Base-by-base conservation (phyloP, 1,284 basidiomycete species). In the Mycosarcoma mackinlayi region DNA sequence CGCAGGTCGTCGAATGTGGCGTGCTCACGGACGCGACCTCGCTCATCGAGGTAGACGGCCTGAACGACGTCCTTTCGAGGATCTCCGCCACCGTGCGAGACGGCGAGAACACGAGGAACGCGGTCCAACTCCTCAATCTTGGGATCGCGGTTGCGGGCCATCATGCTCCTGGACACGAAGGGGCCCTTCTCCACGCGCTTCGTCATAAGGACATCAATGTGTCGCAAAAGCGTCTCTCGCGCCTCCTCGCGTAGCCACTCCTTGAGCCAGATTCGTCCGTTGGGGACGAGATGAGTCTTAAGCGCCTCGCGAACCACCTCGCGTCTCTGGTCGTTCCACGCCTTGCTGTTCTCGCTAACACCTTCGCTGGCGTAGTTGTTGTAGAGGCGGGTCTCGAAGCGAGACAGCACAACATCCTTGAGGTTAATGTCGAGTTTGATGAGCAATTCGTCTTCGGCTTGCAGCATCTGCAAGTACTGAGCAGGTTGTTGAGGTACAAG, bases 81-180 rank as follows among this genome's bases (percentile, higher is more conserved):
- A 75, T 96, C 93, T 48, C 96, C 96, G 80, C 91, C 90, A 41
- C 96, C 96, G 88, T 94, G 93, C 4, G 95, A 97, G 58, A 97
- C 85, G 5, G 95, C 92, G 34, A 99, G 86, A 4, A 98, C 93
- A 7, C 91, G 90, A 0, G 93, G 90, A 0, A 88, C 88, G 44
- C 92, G 91, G 38, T 86, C 84, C 57, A 87, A 86, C 83, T 90
- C 88, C 24, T 87, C 86, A 5, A 86, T 84, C 44, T 71, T 70
- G 39, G 73, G 73, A 30, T 77, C 70, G 30, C 64, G 62, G 35
- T 71, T 71, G 18, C 75, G 67, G 3, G 72, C 73, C 18, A 53
- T 53, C 79, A 82, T 82, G 59, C 78, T 74, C 3, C 53, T 49
- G 4, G 88, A 87, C 44, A 85, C 84, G 77, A 89, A 94, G 1